Percentiles rank a stretch among this genome's conserved stretches.
phyloP scores from a whole-genome alignment of 2,329 filamentous ascomycete species.

The Aureobasidium sp. region DNA sequence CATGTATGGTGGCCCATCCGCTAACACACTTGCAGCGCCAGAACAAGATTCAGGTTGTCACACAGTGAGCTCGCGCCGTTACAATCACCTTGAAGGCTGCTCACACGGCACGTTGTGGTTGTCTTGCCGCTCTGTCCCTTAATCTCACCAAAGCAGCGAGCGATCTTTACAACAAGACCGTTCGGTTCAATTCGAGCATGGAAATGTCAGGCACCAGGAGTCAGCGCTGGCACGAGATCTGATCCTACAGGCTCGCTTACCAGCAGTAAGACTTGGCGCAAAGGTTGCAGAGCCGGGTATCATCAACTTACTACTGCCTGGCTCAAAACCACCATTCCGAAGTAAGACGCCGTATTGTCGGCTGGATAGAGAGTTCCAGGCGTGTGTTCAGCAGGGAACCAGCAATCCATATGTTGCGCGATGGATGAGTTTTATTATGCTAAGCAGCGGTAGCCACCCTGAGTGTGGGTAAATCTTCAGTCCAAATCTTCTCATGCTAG shows the following conservation, averaged over 20 bases:
- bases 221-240: background rate
- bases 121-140: background rate
- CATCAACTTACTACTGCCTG: background rate
- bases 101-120: background rate
- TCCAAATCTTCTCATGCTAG: background rate
- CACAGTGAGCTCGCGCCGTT: slow-evolving; percentile 48
- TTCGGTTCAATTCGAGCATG: background rate
- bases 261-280: background rate
- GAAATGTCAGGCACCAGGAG: background rate
- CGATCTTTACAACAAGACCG: background rate
- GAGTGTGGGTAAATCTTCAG: background rate
- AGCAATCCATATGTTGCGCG: background rate
- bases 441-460: background rate
- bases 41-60: slow-evolving; percentile 82
- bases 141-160: background rate
- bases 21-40: slow-evolving; percentile 37
- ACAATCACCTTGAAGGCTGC: background rate
- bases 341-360: background rate
- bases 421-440: background rate
- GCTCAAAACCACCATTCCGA: background rate
- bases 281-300: background rate
- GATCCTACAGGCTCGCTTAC: background rate
- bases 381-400: background rate
- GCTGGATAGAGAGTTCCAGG: background rate
- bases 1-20: background rate